These are phyloP conservation scores for Polysphondylium violaceum DNA, from an alignment of 78 protist genomes.

Conservation along the genomic window DNA sequence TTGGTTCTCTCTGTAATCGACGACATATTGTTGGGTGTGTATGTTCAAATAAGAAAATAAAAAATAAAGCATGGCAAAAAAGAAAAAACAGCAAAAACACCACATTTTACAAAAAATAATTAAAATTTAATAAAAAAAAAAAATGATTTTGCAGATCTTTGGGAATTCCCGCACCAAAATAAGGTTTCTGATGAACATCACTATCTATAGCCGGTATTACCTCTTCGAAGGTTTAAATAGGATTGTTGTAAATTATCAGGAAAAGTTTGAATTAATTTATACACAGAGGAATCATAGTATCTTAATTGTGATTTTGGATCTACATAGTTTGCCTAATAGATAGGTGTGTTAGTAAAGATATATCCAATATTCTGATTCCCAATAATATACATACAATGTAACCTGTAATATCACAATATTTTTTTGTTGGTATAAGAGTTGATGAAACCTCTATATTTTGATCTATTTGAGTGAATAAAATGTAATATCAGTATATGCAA, in stretches of 20 bases:
- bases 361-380: background rate
- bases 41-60: background rate
- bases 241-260: constrained; percentile 31
- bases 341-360: background rate
- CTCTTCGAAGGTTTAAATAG: constrained; percentile 31
- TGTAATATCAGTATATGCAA: background rate
- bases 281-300: constrained; percentile 47
- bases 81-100: background rate
- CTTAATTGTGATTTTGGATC: constrained; percentile 57
- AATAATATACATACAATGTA: background rate
- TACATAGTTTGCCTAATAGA: constrained; percentile 20
- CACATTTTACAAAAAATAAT: background rate
- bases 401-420: constrained; percentile 59
- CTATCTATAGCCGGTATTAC: background rate
- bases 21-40: background rate
- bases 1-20: constrained; percentile 61
- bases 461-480: background rate
- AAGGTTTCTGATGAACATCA: no score
- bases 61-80: background rate
- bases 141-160: no score
- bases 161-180: no score
- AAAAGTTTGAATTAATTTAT: constrained; percentile 24
- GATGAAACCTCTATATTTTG: constrained; percentile 54
- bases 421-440: constrained; percentile 21
- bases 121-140: background rate